Evolutionary conservation across 2,329 filamentous ascomycete species (phyloP), one percentile per base, ranked within the genome.

Genomic region (Didymella sp.): DNA sequence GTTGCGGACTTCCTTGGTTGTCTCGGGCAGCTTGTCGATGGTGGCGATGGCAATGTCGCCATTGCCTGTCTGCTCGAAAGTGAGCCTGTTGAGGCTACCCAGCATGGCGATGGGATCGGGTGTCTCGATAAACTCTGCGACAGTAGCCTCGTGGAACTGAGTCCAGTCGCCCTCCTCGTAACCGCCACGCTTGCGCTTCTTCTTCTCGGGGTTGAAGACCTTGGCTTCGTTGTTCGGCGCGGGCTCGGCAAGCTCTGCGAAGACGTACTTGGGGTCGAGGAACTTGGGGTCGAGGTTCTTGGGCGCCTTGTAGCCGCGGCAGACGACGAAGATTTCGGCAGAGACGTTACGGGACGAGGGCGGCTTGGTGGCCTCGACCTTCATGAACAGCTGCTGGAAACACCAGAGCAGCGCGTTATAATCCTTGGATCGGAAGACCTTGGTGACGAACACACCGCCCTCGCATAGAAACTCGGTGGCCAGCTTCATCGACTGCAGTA

Each of bases 291-390:
- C 95, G 57, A 99, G 86, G 62, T 87, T 85, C 79, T 97, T 98
- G 3, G 95, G 95, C 0, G 94, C 94, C 79, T 97, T 98, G 82
- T 87, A 99, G 19, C 94, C 95, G 64, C 89, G 87, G 78, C 94
- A 98, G 30, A 99, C 95, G 62, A 98, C 94, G 81, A 99, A 99
- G 37, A 98, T 98, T 81, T 99, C 95, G 64, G 95, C 95, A 7
- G 92, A 97, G 49, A 99, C 94, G 71, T 96, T 97, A 81, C 95
- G 85, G 8, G 92, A 96, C 0, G 92, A 96, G 0, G 95, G 95
- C 3, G 95, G 95, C 77, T 99, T 99, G 5, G 95, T 99, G 45
- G 96, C 94, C 75, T 99, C 94, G 62, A 99, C 95, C 65, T 95
- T 96, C 44, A 85, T 84, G 80, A 99, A 99, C 0, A 99, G 84